Conservation (phyloP, 176 grass and related monocot genomes). For the Zea mays region DNA sequence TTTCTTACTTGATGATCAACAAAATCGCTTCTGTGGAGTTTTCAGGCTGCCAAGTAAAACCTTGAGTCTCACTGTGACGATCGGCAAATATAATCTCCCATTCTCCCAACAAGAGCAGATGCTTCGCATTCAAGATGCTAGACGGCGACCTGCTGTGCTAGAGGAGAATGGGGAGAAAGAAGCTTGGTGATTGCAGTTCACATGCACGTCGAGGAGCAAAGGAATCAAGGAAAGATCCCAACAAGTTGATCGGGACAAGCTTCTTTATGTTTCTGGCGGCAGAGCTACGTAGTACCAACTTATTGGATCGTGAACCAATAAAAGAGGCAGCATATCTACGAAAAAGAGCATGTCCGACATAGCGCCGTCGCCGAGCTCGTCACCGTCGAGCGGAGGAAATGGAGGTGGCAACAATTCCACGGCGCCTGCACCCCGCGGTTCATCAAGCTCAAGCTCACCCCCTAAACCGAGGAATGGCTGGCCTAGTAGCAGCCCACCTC, state of each 20-base stretch:
- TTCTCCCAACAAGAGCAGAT: not conserved
- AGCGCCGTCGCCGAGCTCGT: constrained; percentile 41
- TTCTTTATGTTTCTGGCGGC: constrained; percentile 7
- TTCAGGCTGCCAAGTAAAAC: constrained; percentile 9
- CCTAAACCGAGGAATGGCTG: constrained; percentile 1
- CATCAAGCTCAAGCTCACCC: constrained; percentile 29
- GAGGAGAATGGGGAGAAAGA: constrained; percentile 26
- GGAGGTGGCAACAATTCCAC: constrained; percentile 34
- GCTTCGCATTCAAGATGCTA: constrained; percentile 21
- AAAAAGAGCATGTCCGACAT: constrained; percentile 35
- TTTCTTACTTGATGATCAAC: not conserved
- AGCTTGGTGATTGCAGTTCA: not conserved
- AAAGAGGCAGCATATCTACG: not conserved
- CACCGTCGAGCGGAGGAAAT: not conserved
- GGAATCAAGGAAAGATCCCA: not conserved
- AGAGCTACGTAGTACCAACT: not conserved
- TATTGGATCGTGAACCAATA: not conserved
- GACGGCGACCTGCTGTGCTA: constrained; percentile 12
- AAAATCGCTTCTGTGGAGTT: not conserved
- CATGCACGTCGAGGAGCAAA: constrained; percentile 8
- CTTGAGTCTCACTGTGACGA: not conserved
- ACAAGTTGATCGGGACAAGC: not conserved
- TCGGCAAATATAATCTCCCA: too few relatives aligned
- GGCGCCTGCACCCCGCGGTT: not conserved
- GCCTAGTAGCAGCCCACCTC: constrained; percentile 13